Percentiles rank a stretch among this genome's conserved stretches.
These are phyloP conservation scores for Hortiboletus campestris DNA, from an alignment of 768 basidiomycete genomes.

Conservation along the genomic window DNA sequence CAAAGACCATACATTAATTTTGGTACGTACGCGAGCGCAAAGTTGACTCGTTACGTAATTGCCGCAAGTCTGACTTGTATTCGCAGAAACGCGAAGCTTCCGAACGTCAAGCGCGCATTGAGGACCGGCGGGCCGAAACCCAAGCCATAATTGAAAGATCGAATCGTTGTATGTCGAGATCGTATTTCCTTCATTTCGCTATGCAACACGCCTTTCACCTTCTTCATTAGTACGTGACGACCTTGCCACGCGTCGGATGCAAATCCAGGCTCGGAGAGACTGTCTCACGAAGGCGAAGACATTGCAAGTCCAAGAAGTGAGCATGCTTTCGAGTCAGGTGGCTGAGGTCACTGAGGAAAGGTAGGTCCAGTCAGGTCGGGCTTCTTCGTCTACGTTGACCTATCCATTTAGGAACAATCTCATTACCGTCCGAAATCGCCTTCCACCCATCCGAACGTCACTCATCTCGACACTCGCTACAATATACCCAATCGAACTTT, in stretches of 20 bases:
- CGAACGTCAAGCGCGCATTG: conserved; percentile 58
- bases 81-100: conserved; percentile 65
- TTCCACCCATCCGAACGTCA: conserved; percentile 56
- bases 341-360: conserved; percentile 39
- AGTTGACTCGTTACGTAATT: conserved; percentile 22
- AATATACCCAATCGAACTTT: conserved; percentile 88
- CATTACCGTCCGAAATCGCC: conserved; percentile 43
- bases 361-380: conserved; percentile 24
- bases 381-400: conserved; percentile 17
- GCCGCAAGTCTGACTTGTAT: conserved; percentile 25
- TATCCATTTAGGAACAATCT: conserved; percentile 43
- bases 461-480: conserved; percentile 68
- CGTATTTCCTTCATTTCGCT: conserved; percentile 22
- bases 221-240: conserved; percentile 39
- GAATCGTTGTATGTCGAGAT: conserved; percentile 43
- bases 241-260: conserved; percentile 43
- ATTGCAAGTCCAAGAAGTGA: conserved; percentile 34
- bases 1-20: conserved; percentile 36
- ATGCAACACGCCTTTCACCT: conserved; percentile 10
- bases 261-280: conserved; percentile 46
- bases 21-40: conserved; percentile 36
- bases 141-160: conserved; percentile 42
- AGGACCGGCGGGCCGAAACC: conserved; percentile 46
- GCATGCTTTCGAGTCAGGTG: conserved; percentile 26
- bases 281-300: conserved; percentile 44